A percentile compares a stretch with the other conserved stretches of the same genome.
Conservation (phyloP, 495 filamentous ascomycete genomes). For the Penicillium manginii region DNA sequence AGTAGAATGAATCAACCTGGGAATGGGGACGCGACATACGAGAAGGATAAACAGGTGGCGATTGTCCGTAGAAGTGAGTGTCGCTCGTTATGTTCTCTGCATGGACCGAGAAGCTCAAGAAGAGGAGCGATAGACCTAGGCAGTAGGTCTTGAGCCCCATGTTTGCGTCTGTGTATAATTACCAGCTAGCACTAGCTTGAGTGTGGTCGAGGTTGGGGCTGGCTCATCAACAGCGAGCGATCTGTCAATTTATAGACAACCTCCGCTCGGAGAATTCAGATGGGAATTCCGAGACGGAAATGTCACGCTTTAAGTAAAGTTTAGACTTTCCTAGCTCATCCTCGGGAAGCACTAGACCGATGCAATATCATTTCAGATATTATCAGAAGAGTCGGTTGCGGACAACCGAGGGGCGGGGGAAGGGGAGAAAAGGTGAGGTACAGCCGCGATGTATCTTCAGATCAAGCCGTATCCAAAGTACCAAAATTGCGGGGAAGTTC, state of each 20-base stretch:
- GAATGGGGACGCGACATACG: slow-evolving; percentile 29
- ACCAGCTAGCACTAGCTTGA: not conserved
- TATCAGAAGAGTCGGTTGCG: not conserved
- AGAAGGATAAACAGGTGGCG: slow-evolving; percentile 58
- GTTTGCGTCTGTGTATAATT: not conserved
- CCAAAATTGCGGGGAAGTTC: not conserved
- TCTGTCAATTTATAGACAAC: slow-evolving; percentile 5
- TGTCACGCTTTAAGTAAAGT: not conserved
- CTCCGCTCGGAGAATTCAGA: not conserved
- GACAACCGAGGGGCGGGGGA: not conserved
- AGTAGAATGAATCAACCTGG: not conserved
- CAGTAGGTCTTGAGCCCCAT: slow-evolving; percentile 5
- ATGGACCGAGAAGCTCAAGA: not conserved
- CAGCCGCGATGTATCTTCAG: not conserved
- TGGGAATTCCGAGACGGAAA: not conserved
- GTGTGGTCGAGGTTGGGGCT: not conserved
- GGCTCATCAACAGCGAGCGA: not conserved
- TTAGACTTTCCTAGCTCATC: not conserved
- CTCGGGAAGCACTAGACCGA: not conserved
- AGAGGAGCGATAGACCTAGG: slow-evolving; percentile 10
- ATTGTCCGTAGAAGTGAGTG: slow-evolving; percentile 58
- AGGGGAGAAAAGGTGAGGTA: not conserved
- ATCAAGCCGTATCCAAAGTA: not conserved
- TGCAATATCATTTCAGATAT: not conserved
- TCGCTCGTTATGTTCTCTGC: slow-evolving; percentile 28